Conservation (phyloP, 306 rosid genomes). For the Sesbania bispinosa region DNA sequence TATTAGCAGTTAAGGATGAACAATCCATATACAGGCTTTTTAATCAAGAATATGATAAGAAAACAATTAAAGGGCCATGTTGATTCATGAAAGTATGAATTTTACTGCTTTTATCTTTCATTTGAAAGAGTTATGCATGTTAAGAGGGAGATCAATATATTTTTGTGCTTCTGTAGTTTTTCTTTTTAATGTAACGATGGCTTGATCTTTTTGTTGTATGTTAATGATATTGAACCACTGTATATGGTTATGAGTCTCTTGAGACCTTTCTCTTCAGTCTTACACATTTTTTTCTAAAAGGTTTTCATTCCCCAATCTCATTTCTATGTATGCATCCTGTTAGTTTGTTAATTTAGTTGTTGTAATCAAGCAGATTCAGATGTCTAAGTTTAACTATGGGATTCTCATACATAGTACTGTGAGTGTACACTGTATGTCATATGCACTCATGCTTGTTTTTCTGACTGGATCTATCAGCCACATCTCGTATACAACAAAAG, state of each 20-base stretch:
- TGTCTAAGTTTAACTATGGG: neutral
- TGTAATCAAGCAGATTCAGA: neutral
- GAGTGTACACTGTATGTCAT: neutral
- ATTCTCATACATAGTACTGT: neutral
- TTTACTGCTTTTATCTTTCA: neutral
- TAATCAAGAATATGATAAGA: neutral
- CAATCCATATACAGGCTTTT: neutral
- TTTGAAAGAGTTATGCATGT: slow-evolving; percentile 1
- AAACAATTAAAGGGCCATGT: neutral
- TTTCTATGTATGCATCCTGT: neutral
- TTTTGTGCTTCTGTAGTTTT: neutral
- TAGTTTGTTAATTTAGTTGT: neutral
- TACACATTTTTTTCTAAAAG: neutral
- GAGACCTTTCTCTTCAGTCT: neutral
- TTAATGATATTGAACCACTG: neutral
- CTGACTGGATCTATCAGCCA: neutral
- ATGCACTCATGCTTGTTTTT: neutral
- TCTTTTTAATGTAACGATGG: neutral
- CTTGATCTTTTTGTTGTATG: neutral
- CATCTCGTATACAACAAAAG: neutral
- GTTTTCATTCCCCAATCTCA: neutral
- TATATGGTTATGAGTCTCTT: neutral
- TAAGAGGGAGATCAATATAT: neutral
- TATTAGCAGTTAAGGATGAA: neutral
- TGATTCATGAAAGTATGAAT: neutral